These are phyloP conservation scores for Beauveria sp. DNA, from an alignment of 2,329 filamentous ascomycete species.

Conservation along the genomic window DNA sequence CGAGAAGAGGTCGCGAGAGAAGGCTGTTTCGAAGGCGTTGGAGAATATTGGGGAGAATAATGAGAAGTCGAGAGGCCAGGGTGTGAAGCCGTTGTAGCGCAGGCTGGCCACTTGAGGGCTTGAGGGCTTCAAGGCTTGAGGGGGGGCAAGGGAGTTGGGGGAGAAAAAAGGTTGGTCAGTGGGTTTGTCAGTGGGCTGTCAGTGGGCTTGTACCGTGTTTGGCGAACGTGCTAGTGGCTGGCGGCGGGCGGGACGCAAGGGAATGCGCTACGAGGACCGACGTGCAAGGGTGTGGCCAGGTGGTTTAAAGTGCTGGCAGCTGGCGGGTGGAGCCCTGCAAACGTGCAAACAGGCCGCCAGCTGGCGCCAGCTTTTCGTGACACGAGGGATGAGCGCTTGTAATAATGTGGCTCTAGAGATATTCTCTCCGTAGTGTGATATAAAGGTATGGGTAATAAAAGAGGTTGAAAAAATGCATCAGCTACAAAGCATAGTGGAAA, in stretches of 20 bases:
- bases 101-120: background rate
- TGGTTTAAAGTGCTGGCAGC: conserved; percentile 9
- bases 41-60: conserved; percentile 1
- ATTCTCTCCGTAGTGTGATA: too few species aligned
- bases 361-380: background rate
- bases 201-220: background rate
- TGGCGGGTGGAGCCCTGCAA: background rate
- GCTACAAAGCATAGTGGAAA: too few species aligned
- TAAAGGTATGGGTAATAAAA: too few species aligned
- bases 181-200: background rate
- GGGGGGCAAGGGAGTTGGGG: background rate
- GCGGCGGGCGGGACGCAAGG: background rate
- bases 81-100: conserved; percentile 4
- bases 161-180: background rate
- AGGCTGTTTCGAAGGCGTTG: conserved; percentile 1
- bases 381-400: too few species aligned
- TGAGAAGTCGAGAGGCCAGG: background rate
- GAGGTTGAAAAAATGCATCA: too few species aligned
- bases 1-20: background rate
- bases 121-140: too few species aligned
- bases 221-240: background rate
- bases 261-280: background rate
- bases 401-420: too few species aligned
- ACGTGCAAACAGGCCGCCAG: background rate
- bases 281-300: background rate